phyloP scores from a whole-genome alignment of 2,329 filamentous ascomycete genomes.

The Sphaerulina musiva region DNA sequence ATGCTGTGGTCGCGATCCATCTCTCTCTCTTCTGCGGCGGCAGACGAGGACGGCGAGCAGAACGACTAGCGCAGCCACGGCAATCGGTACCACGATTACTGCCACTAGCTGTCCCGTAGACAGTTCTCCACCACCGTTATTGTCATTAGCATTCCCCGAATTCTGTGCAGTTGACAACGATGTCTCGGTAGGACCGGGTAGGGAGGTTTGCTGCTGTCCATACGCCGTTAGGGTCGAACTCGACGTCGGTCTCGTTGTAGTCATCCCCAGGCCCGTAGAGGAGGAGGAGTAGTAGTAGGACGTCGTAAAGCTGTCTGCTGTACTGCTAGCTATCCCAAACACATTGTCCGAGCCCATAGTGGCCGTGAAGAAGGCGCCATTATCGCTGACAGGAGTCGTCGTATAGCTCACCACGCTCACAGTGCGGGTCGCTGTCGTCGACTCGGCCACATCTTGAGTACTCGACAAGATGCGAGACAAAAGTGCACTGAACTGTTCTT shows the following conservation, averaged over 20 bases:
- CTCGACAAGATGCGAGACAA: neutral
- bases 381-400: slow-evolving; percentile 1
- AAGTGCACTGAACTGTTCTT: neutral
- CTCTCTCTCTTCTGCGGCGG: slow-evolving; percentile 17
- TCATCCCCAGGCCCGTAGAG: slow-evolving; percentile 3
- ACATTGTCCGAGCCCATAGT: neutral
- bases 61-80: slow-evolving; percentile 13
- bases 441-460: neutral
- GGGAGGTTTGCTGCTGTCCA: neutral
- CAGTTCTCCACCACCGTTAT: slow-evolving; percentile 13
- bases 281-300: neutral
- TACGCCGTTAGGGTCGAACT: neutral
- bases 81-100: slow-evolving; percentile 22
- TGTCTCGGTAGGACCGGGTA: slow-evolving; percentile 1
- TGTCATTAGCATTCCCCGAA: neutral
- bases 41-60: slow-evolving; percentile 17
- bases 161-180: neutral
- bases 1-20: slow-evolving; percentile 1
- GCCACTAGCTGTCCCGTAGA: slow-evolving; percentile 22
- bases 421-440: neutral
- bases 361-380: neutral
- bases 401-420: neutral
- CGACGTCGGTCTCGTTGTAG: slow-evolving; percentile 5
- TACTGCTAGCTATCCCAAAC: neutral
- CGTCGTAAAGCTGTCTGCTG: slow-evolving; percentile 6